Conservation (phyloP, 83 land plant genomes). For the Isoetes engelmannii region DNA sequence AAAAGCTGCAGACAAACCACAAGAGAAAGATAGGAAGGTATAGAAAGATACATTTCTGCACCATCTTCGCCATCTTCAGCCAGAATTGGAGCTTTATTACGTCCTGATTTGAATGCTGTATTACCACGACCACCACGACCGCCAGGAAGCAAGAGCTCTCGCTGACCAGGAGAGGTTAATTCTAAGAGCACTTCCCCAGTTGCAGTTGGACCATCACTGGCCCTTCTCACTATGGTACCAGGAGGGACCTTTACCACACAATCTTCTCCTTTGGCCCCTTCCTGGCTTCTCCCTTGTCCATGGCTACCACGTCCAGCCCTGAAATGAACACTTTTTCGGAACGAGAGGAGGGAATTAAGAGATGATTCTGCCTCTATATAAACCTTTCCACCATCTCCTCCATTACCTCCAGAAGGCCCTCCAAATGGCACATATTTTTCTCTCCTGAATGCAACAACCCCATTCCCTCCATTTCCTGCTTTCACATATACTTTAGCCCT, state of each 20-base stretch:
- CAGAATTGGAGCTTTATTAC: conserved; percentile 75
- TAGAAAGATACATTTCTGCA: conserved; percentile 59
- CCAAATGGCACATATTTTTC: conserved; percentile 91
- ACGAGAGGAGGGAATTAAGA: conserved; percentile 81
- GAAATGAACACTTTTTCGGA: conserved; percentile 69
- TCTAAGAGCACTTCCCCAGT: conserved; percentile 60
- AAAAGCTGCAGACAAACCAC: not conserved
- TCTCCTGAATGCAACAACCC: conserved; percentile 90
- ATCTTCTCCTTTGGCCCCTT: conserved; percentile 70
- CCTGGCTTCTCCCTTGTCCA: conserved; percentile 66
- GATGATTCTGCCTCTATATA: conserved; percentile 65
- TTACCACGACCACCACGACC: conserved; percentile 97
- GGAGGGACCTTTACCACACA: conserved; percentile 77
- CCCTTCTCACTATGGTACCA: conserved; percentile 70
- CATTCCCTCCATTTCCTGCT: conserved; percentile 92
- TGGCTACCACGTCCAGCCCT: conserved; percentile 76
- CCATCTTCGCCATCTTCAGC: conserved; percentile 92
- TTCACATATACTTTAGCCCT: conserved; percentile 77
- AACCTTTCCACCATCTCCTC: conserved; percentile 85
- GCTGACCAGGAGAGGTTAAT: conserved; percentile 59
- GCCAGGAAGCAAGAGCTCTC: conserved; percentile 75
- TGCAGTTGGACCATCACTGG: conserved; percentile 30
- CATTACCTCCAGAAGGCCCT: conserved; percentile 94
- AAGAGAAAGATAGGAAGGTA: conserved; percentile 3
- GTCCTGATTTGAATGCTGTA: conserved; percentile 76